Evolutionary conservation across 768 basidiomycete species (phyloP), one percentile per base, ranked within the genome.

Genomic region (Suillus fuscotomentosus): DNA sequence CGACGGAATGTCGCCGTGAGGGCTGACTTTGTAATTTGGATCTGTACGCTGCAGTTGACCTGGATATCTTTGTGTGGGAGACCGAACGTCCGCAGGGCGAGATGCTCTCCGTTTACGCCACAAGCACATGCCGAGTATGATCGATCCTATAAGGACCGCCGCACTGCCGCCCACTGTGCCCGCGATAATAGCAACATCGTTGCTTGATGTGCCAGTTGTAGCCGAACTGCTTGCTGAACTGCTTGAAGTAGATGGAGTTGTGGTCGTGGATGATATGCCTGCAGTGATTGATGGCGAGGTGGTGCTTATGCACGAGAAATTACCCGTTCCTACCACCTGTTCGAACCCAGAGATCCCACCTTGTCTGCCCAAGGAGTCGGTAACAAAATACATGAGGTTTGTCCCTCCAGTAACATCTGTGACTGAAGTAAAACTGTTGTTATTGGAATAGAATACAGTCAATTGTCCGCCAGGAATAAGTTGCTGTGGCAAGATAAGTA

Each of bases 391-490:
- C 14, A 91, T 60, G 56, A 89, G 72, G 4, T 81, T 79, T 1
- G 87, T 90, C 4, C 86, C 86, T 9, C 82, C 81, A 39, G 80
- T 79, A 22, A 88, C 81, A 70, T 86, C 78, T 17, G 83, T 83
- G 27, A 71, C 76, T 90, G 89, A 91, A 20, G 73, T 69, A 67
- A 76, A 87, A 4, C 74, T 77, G 4, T 73, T 63, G 7, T 78
- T 72, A 5, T 66, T 55, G 17, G 84, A 79, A 11, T 72, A 63
- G 15, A 90, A 67, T 24, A 79, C 65, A 61, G 88, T 78, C 1
- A 78, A 68, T 45, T 81, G 77, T 11, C 91, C 91, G n/a, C 82
- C 82, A 41, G 90, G 90, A 62, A 93, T 84, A 31, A 88, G 73
- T 38, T 82, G 89, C 85, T 90, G 38, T 41, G 43, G 61, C 24